Conservation (phyloP, 495 filamentous ascomycete species). For the Hypoxylon cercidicola region DNA sequence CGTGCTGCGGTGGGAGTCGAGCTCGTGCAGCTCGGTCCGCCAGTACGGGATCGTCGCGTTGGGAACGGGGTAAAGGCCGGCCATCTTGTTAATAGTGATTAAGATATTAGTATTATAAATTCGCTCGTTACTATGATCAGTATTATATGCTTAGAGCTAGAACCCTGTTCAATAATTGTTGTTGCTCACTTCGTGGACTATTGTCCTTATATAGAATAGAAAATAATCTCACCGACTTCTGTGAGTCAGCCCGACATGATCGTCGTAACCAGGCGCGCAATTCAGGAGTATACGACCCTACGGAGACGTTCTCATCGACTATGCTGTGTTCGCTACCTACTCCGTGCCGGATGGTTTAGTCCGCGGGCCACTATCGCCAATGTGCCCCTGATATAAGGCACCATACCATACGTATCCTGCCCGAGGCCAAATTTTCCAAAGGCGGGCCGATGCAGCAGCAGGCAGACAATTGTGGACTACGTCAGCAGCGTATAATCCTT, state of each 20-base stretch:
- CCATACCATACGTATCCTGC: too few species aligned
- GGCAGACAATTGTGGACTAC: slow-evolving; percentile 11
- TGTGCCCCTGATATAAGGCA: too few species aligned
- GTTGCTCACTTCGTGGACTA: background rate
- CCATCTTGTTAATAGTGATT: slow-evolving; percentile 22
- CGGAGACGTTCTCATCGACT: background rate
- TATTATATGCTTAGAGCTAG: background rate
- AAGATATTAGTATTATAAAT: slow-evolving; percentile 10
- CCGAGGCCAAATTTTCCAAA: background rate
- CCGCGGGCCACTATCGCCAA: slow-evolving; percentile 11
- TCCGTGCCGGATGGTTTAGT: background rate
- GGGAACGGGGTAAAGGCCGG: slow-evolving; percentile 41
- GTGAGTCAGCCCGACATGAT: slow-evolving; percentile 22
- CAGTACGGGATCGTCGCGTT: slow-evolving; percentile 51
- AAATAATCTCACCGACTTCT: background rate
- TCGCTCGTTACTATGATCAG: background rate
- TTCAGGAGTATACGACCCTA: background rate
- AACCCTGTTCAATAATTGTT: background rate
- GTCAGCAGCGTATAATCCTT: slow-evolving; percentile 22
- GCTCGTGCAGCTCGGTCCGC: slow-evolving; percentile 49
- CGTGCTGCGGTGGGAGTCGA: slow-evolving; percentile 52
- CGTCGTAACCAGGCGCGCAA: slow-evolving; percentile 33
- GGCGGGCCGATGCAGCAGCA: background rate
- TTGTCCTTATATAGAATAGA: slow-evolving; percentile 7
- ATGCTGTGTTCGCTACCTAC: background rate